Base-by-base conservation (phyloP, 192 early-diverging fungal genomes). In the Podila epicladia region DNA sequence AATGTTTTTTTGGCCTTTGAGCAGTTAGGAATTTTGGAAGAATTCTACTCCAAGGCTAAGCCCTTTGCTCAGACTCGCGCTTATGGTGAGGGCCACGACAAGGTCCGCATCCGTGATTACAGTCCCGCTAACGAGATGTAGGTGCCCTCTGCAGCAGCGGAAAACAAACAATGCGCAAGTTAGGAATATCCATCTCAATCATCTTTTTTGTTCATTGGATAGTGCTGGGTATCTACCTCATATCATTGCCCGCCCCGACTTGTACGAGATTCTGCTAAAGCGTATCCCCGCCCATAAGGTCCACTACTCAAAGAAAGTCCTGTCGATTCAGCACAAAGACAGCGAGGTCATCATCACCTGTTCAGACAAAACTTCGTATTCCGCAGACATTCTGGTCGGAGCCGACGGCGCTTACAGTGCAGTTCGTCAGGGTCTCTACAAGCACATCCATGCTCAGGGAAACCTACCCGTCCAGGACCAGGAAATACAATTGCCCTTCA, bases 361-460 rank as follows among this genome's bases (percentile, higher is more conserved):
- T 8, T 64, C 67, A 22, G 82, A 83, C 45, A 75, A 75, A 9
- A 53, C 61, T 20, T 41, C 67, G 22, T 72, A 65, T 31, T 15
- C 66, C 26, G 82, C 73, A 2, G 82, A 83, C 35, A 75, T 83
- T 38, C 69, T 83, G 12, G 67, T 83, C 37, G 82, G 82, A 15
- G 82, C 82, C 13, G 82, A 83, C 59, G 82, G 82, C 4, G 73
- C 73, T 12, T 83, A 75, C 38, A 70, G 67, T 11, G 65, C 49
- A 17, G 61, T 76, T n/a, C 82, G 82, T 0, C 82, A 83, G 33
- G 33, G 33, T 1, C 24, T 75, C 0, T 75, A 75, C 62, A 53
- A 37, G 49, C 41, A 59, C 5, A 64, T 75, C 22, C 26, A 62
- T 55, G 20, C 53, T 26, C 20, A 9, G 11, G 53, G 53, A 31